Evolutionary conservation across 306 rosid species (phyloP).

Genomic region (Ormosia emarginata): DNA sequence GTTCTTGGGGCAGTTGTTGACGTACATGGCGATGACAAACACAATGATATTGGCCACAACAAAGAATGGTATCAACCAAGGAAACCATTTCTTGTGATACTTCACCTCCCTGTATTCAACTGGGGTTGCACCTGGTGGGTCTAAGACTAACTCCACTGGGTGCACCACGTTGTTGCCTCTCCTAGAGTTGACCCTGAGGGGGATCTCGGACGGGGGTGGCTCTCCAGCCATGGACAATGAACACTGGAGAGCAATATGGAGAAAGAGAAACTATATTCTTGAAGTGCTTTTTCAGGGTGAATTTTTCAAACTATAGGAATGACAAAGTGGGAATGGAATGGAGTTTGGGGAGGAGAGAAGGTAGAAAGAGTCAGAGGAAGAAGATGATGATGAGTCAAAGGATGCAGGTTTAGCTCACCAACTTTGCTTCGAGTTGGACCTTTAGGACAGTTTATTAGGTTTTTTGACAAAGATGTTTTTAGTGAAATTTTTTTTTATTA

Average conservation of each 20-base stretch:
- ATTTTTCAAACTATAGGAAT: neutral
- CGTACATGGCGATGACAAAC: slow-evolving; percentile 77
- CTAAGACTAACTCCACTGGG: slow-evolving; percentile 39
- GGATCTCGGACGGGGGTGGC: slow-evolving; percentile 33
- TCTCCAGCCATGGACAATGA: slow-evolving; percentile 39
- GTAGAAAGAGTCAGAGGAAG: neutral
- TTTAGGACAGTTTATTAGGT: neutral
- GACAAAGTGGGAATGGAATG: neutral
- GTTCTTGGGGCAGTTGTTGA: slow-evolving; percentile 85
- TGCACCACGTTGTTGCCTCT: slow-evolving; percentile 42
- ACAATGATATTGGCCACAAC: slow-evolving; percentile 55
- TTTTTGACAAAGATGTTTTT: too few relatives aligned
- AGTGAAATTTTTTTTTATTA: too few relatives aligned
- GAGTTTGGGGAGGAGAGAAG: neutral
- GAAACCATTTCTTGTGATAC: slow-evolving; percentile 65
- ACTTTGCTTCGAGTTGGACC: neutral
- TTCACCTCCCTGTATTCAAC: slow-evolving; percentile 39
- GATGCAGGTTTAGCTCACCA: neutral
- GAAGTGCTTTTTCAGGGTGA: neutral
- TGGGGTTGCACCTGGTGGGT: slow-evolving; percentile 21
- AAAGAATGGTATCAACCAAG: slow-evolving; percentile 73
- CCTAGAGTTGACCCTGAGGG: slow-evolving; percentile 43
- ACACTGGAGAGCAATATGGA: neutral
- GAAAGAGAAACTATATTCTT: neutral
- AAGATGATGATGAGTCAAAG: neutral